Evolutionary conservation across 2,329 filamentous ascomycete genomes (phyloP), one percentile per base, ranked within the genome.

Genomic region (Teratosphaeria destructans): DNA sequence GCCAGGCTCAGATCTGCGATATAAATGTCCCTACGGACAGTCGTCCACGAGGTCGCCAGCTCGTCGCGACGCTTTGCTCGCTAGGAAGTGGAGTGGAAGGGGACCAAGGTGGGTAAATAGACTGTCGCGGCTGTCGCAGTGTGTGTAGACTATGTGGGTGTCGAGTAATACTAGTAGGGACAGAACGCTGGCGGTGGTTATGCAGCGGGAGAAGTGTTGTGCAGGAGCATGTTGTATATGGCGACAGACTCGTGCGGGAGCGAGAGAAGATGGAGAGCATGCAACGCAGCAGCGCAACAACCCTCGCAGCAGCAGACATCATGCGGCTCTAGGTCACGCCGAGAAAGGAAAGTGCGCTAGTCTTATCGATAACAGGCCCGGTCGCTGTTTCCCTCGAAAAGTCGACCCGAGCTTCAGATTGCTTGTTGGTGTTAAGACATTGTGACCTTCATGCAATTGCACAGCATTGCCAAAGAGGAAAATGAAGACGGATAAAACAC

Each of bases 401-500:
- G 43, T 49, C 19, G n/a, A 49, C n/a, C 43, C n/a, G 19, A 10
- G 43, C n/a, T 49, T 23, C 16, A n/a, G 10, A 43, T 16, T 16
- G 37, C 37, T 43, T n/a, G 37, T 16, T 43, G 37, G 11, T 43
- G 12, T 1, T 5, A 43, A 16, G 12, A n/a, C 12, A 14, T 43
- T 10, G 35, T 3, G 4, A 43, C 11, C 1, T 5, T 23, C 3
- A 19, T 19, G 16, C 43, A 8, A 49, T 49, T n/a, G 43, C 16
- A 49, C 43, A 49, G 5, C 43, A 49, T 37, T 34, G 35, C 32
- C n/a, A 23, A 23, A 23, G 54, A 56, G 34, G 54, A 56, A 56
- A 54, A 57, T n/a, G 16, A 59, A 19, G 14, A 58, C 11, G 52
- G 43, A 26, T 32, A 56, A 54, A 52, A 60, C 19, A 29, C 39